A percentile compares a stretch with the other conserved stretches of the same genome.
Conservation (phyloP, 225 moss, liverwort and hornwort species). For the Lunularia cruciata region DNA sequence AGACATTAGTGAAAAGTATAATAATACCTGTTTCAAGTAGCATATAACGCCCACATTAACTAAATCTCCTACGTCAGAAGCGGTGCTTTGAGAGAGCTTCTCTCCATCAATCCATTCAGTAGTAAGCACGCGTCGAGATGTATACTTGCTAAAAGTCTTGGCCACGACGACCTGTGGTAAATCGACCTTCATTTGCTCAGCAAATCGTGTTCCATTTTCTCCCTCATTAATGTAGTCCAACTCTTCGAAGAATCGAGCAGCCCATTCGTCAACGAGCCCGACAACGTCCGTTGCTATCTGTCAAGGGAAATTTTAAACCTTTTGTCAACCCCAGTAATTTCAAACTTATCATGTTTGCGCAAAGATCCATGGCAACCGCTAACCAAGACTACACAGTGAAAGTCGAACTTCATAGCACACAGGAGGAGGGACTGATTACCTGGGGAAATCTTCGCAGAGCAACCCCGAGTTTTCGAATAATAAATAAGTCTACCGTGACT, state of each 20-base stretch:
- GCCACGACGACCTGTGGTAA: constrained; percentile 98
- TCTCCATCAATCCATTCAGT: constrained; percentile 99
- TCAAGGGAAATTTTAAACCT: constrained; percentile 12
- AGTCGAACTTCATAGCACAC: too few species aligned
- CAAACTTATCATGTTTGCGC: neutral
- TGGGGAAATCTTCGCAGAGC: constrained; percentile 92
- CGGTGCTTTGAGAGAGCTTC: constrained; percentile 93
- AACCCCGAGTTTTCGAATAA: constrained; percentile 83
- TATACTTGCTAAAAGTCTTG: constrained; percentile 77
- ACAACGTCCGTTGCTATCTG: constrained; percentile 99
- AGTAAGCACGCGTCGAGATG: constrained; percentile 89
- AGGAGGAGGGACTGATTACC: constrained; percentile 44
- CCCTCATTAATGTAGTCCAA: constrained; percentile 92
- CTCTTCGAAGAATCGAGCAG: constrained; percentile 97
- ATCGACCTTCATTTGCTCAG: constrained; percentile 83
- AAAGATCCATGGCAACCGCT: too few species aligned
- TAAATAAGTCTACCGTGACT: constrained; percentile 93
- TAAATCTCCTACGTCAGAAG: constrained; percentile 86
- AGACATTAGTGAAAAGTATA: neutral
- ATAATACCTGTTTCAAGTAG: constrained; percentile 82
- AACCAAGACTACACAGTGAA: too few species aligned
- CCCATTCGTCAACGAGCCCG: constrained; percentile 96
- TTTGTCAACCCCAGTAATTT: neutral
- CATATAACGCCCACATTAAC: constrained; percentile 98
- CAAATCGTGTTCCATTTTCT: constrained; percentile 85